These are phyloP conservation scores for Leishmania tropica DNA, from an alignment of 208 protist species.

Conservation along the genomic window DNA sequence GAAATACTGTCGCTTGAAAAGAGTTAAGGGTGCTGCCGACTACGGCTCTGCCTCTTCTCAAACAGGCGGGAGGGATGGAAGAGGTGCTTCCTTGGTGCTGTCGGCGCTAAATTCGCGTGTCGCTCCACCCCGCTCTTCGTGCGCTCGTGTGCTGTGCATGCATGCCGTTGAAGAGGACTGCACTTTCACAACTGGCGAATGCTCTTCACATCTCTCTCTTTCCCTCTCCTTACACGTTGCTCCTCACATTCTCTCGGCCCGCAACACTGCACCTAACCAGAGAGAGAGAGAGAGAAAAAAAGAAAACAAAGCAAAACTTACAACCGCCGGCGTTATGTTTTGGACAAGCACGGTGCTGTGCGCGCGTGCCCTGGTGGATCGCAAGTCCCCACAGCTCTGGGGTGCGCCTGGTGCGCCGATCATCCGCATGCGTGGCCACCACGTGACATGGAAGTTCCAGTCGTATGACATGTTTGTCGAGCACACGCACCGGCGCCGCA, in stretches of 20 bases:
- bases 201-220: background rate
- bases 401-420: constrained; percentile 85
- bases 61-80: background rate
- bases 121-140: background rate
- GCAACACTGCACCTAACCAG: background rate
- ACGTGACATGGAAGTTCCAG: constrained; percentile 89
- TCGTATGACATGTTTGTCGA: constrained; percentile 90
- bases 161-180: background rate
- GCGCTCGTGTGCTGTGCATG: background rate
- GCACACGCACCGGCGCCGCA: constrained; percentile 82
- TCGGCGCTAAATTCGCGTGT: background rate
- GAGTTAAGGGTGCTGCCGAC: background rate
- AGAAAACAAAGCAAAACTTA: background rate
- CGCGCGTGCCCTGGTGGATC: constrained; percentile 64
- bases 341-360: constrained; percentile 13
- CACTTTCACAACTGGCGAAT: background rate
- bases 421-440: constrained; percentile 87
- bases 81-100: background rate
- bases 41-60: background rate
- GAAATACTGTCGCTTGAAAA: background rate
- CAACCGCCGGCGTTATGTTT: constrained; percentile 14
- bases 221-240: background rate
- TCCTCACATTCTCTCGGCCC: background rate
- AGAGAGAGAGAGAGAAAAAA: background rate
- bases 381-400: constrained; percentile 75